phyloP scores from a whole-genome alignment of 768 basidiomycete genomes.

The Cystobasidium onofrii region DNA sequence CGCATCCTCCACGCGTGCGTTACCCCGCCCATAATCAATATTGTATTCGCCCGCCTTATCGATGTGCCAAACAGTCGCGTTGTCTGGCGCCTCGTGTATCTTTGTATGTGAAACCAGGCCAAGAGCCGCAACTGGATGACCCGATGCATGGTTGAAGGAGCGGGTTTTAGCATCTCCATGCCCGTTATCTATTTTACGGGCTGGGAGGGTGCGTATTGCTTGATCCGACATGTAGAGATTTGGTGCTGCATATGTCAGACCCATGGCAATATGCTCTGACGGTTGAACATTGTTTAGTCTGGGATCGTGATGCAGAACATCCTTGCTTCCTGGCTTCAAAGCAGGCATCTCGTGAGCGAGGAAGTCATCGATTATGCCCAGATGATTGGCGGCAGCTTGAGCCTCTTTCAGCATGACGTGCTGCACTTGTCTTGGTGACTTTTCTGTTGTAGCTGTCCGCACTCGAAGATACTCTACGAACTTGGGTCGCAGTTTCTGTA shows the following conservation, averaged over 20 bases:
- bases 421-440: background rate
- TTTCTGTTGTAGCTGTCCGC: background rate
- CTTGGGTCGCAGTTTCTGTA: background rate
- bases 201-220: background rate
- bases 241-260: slow-evolving; percentile 19
- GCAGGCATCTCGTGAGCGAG: slow-evolving; percentile 1
- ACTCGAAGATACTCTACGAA: background rate
- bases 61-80: background rate
- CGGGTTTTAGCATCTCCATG: background rate
- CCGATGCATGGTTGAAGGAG: background rate
- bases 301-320: slow-evolving; percentile 1
- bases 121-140: background rate
- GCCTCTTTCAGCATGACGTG: background rate
- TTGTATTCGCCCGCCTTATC: background rate
- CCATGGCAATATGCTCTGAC: background rate
- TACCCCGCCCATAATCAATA: background rate
- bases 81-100: too few species aligned
- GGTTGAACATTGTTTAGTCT: background rate
- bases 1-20: background rate
- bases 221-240: slow-evolving; percentile 20
- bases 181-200: background rate
- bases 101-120: background rate
- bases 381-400: background rate
- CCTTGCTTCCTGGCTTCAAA: background rate
- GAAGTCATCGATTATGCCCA: background rate